These are phyloP conservation scores for Eimeria acervulina DNA, from an alignment of 169 alveolate species.

Conservation along the genomic window DNA sequence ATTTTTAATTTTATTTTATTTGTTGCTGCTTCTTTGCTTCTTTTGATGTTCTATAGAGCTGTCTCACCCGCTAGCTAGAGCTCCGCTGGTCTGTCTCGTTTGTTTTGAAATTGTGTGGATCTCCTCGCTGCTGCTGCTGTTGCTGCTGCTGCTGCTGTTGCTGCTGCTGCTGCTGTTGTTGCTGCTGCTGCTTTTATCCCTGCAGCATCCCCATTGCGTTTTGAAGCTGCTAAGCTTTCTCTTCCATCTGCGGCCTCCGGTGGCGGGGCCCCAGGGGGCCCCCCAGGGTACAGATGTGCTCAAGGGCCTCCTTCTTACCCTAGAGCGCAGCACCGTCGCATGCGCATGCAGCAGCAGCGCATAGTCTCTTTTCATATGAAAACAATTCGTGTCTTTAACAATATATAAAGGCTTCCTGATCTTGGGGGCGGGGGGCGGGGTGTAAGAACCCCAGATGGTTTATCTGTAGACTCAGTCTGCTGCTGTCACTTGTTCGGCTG, in stretches of 20 bases:
- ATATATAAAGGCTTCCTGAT: too few species aligned
- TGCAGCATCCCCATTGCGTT: neutral
- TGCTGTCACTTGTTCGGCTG: neutral
- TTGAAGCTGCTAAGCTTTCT: neutral
- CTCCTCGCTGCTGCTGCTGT: neutral
- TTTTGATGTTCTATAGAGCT: neutral
- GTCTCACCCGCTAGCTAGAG: neutral
- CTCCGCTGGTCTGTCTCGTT: neutral
- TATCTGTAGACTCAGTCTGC: too few species aligned
- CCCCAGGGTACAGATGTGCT: neutral
- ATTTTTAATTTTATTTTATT: neutral
- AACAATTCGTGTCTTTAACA: too few species aligned
- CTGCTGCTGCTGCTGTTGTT: too few species aligned
- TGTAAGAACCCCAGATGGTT: too few species aligned
- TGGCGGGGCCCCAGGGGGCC: conserved; percentile 13
- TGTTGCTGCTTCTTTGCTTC: neutral
- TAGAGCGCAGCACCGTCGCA: too few species aligned
- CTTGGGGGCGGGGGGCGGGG: too few species aligned
- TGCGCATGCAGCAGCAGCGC: too few species aligned
- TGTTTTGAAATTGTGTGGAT: neutral
- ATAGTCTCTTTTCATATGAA: too few species aligned
- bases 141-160: too few species aligned
- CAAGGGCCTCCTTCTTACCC: neutral
- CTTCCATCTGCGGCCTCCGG: neutral
- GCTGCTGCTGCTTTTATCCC: neutral